These are phyloP conservation scores for Yamadazyma blattariae DNA, from an alignment of 1,139 yeast genomes.

Conservation along the genomic window DNA sequence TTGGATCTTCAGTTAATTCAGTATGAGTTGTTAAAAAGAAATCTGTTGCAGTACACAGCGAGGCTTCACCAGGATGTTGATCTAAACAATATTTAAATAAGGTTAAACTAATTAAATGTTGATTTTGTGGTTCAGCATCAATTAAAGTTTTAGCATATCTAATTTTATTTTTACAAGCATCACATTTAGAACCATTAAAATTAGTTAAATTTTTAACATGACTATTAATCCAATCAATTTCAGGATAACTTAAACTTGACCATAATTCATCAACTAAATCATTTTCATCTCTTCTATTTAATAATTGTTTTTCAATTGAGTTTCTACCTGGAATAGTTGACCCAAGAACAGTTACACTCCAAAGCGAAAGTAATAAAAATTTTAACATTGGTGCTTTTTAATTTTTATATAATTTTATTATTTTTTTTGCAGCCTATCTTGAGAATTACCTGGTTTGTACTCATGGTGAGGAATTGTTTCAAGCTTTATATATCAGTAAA, in stretches of 20 bases:
- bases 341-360: conserved; percentile 8
- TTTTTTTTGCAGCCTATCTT: conserved; percentile 3
- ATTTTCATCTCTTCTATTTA: conserved; percentile 14
- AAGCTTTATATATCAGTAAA: no score
- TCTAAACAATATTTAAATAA: conserved; percentile 35
- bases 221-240: conserved; percentile 29
- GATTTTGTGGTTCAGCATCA: conserved; percentile 28
- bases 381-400: no score
- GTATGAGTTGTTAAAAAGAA: conserved; percentile 39
- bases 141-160: conserved; percentile 28
- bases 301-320: conserved; percentile 17
- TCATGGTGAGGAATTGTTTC: no score
- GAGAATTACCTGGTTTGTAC: conserved; percentile 2
- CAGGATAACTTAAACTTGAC: conserved; percentile 21
- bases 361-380: neutral
- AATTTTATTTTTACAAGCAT: conserved; percentile 34
- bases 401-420: no score
- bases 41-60: conserved; percentile 33
- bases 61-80: conserved; percentile 27
- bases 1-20: conserved; percentile 15
- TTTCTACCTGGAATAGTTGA: conserved; percentile 21
- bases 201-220: conserved; percentile 25
- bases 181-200: conserved; percentile 33
- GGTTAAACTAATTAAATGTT: conserved; percentile 35
- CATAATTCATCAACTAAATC: conserved; percentile 24